Evolutionary conservation across 1,284 basidiomycete genomes (phyloP).

Genomic region (Apiotrichum porosum): DNA sequence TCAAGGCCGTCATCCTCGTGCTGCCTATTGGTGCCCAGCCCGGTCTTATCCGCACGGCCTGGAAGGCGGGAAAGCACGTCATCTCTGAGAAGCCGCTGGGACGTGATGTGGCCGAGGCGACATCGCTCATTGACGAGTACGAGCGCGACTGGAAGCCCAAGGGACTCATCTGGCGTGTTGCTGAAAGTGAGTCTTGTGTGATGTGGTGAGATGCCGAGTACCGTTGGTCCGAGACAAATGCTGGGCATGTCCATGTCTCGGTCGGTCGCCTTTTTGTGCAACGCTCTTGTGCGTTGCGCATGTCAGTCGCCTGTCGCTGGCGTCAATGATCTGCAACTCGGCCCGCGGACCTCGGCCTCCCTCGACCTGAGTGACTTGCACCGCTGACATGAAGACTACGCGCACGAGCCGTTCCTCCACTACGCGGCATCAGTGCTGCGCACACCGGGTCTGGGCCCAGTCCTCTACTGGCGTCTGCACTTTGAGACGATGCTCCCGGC

Average conservation of each 20-base stretch:
- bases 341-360: too few relatives aligned
- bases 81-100: conserved; percentile 75
- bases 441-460: conserved; percentile 56
- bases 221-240: too few relatives aligned
- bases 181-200: conserved; percentile 57
- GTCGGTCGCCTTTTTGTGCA: neutral
- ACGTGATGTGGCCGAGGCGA: conserved; percentile 60
- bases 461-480: conserved; percentile 47
- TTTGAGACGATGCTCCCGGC: conserved; percentile 58
- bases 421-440: conserved; percentile 56
- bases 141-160: conserved; percentile 60
- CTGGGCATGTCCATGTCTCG: neutral
- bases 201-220: neutral
- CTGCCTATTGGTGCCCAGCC: conserved; percentile 74
- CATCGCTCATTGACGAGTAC: conserved; percentile 63
- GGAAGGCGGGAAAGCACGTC: conserved; percentile 71
- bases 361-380: too few relatives aligned
- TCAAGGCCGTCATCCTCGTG: conserved; percentile 66
- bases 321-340: too few relatives aligned
- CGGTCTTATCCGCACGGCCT: conserved; percentile 56
- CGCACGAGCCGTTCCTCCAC: conserved; percentile 61
- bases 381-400: conserved; percentile 53
- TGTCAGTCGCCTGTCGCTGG: too few relatives aligned
- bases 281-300: neutral
- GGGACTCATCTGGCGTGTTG: conserved; percentile 75